Base-by-base conservation (phyloP, 306 rosid genomes). In the Vigna angularis region DNA sequence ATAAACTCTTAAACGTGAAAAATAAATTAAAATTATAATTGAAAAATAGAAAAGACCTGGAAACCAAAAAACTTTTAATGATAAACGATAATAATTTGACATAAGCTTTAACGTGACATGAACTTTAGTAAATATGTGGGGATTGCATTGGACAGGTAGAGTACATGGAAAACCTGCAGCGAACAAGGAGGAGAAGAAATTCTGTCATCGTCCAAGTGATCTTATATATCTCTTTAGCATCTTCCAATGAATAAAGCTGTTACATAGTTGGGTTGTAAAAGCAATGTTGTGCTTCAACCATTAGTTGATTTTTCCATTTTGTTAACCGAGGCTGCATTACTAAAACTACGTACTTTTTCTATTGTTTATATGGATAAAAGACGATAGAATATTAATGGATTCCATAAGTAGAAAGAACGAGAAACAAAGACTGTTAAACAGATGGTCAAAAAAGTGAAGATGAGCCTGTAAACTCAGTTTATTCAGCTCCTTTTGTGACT, bases 371-470 rank as follows among this genome's bases (percentile, higher is more conserved):
- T 1, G 22, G 44, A 61, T 61, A 61, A 14, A 61, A n/a, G 20
- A 42, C 9, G 48, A 66, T 14, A 71, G 45, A 36, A 9, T 7
- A 22, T 4, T 73, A 7, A 6, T 17, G 26, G 68, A 24, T 66
- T 66, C 24, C 13, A 40, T 66, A 81, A 51, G 81, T 51, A 75
- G 77, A 66, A 74, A 81, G 45, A 74, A 51, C 28, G 13, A 20
- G 66, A 32, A 16, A 68, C 49, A 36, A 63, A 65, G 77, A 78
- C 79, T 47, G 71, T 40, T 56, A 49, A 74, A 45, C 9, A 44
- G 50, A 61, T 75, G 87, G 93, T 89, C 91, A 61, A 61, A 61
- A 91, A 91, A 86, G 87, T 87, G 8, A 16, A 67, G 58, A 79
- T 62, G 86, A 76, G 63, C 14, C 74, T 76, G 85, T 24, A 83